phyloP scores from a whole-genome alignment of 192 early-diverging fungal species.

The Podila epigama region DNA sequence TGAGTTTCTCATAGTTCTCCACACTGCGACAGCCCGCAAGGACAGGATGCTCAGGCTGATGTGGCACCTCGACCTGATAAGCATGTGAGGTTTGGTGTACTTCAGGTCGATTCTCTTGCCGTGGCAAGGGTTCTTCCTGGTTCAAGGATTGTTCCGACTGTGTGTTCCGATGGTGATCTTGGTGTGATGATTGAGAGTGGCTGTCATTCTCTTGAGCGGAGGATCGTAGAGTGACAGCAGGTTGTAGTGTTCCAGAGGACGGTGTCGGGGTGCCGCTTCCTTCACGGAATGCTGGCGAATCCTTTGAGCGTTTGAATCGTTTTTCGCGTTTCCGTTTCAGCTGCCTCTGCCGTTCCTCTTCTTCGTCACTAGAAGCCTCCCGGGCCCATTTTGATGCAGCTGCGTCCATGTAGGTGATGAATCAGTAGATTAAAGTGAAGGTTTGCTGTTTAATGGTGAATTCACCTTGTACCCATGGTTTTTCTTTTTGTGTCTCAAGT shows the following conservation, averaged over 20 bases:
- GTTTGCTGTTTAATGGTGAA: neutral
- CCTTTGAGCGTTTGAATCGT: conserved; percentile 34
- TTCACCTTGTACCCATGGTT: no score
- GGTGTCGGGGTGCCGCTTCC: conserved; percentile 28
- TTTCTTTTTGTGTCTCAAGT: no score
- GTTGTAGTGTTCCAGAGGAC: neutral
- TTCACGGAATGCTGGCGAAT: conserved; percentile 26
- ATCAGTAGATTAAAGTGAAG: conserved; percentile 1
- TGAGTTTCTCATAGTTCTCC: conserved; percentile 91
- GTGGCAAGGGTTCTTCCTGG: no score
- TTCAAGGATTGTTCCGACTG: no score
- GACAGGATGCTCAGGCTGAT: conserved; percentile 52
- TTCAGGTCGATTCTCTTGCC: no score
- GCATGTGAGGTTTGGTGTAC: neutral
- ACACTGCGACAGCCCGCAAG: conserved; percentile 73
- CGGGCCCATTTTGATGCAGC: conserved; percentile 41
- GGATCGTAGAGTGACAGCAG: neutral
- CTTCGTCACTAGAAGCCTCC: conserved; percentile 39
- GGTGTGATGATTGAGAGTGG: no score
- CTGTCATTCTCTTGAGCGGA: no score
- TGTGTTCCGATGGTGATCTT: no score
- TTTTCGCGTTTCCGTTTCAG: conserved; percentile 20
- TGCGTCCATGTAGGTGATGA: conserved; percentile 5
- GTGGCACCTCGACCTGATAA: conserved; percentile 26
- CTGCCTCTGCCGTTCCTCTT: conserved; percentile 12